A percentile compares a stretch with the other conserved stretches of the same genome.
Evolutionary conservation across 306 rosid species (phyloP).

Genomic region (Rubus idaeus): DNA sequence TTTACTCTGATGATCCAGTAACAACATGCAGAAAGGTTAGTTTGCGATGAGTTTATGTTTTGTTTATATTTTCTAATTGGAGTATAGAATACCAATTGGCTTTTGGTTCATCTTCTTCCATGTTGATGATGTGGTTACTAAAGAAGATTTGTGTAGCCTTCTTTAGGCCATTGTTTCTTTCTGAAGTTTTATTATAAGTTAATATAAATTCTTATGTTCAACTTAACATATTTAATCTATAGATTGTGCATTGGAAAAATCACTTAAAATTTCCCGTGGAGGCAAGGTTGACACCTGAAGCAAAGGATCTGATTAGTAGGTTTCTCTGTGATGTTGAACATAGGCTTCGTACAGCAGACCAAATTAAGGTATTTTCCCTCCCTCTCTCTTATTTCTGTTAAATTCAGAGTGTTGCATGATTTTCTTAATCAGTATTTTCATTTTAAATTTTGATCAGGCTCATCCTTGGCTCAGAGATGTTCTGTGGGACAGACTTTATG

Average conservation of each 20-base stretch:
- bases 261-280: conserved; percentile 91
- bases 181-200: background rate
- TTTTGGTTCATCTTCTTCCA: conserved; percentile 7
- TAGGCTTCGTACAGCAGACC: conserved; percentile 71
- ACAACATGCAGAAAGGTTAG: conserved; percentile 94
- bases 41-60: background rate
- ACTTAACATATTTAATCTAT: conserved; percentile 21
- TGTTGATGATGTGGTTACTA: background rate
- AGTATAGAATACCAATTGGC: background rate
- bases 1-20: conserved; percentile 90
- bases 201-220: background rate
- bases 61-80: background rate
- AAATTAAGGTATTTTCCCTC: conserved; percentile 60
- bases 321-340: conserved; percentile 82
- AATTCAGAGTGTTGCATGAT: background rate
- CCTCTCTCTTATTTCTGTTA: background rate
- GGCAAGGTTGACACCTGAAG: conserved; percentile 78
- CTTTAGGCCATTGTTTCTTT: background rate
- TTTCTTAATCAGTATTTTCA: conserved; percentile 6
- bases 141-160: background rate
- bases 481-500: conserved; percentile 73
- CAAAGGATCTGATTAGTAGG: conserved; percentile 72
- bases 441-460: conserved; percentile 44
- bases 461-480: conserved; percentile 94
- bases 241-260: conserved; percentile 92